Evolutionary conservation across 345 rosid genomes (phyloP).

Genomic region (Raphanus raphanistrum): DNA sequence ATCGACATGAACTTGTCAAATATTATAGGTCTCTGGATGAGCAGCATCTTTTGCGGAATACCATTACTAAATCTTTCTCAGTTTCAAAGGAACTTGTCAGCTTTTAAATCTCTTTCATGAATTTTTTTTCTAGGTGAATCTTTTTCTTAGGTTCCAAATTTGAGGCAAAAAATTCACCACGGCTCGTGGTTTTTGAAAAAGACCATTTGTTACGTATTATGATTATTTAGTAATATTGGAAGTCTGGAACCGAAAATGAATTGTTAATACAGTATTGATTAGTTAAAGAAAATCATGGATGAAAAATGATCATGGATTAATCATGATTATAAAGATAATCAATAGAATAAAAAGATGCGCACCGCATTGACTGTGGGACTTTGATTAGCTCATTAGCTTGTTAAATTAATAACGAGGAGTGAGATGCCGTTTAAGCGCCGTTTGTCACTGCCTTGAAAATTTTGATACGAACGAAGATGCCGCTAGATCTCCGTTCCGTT

Average conservation of each 20-base stretch:
- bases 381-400: slow-evolving; percentile 12
- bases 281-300: not conserved
- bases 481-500: slow-evolving; percentile 44
- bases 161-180: no score
- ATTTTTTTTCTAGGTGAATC: no score
- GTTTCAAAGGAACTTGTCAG: no score
- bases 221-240: not conserved
- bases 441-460: slow-evolving; percentile 24
- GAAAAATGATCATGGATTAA: not conserved
- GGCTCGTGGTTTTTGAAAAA: no score
- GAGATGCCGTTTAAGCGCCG: slow-evolving; percentile 40
- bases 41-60: no score
- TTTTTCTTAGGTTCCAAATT: no score
- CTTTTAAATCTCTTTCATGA: no score
- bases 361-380: slow-evolving; percentile 17
- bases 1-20: no score
- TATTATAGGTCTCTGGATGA: no score
- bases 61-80: no score
- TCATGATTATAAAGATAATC: slow-evolving; percentile 13
- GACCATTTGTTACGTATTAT: no score
- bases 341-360: slow-evolving; percentile 8
- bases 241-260: not conserved
- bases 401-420: slow-evolving; percentile 15
- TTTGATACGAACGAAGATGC: not conserved
- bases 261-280: not conserved